Percentiles rank a stretch among this genome's conserved stretches.
Conservation (phyloP, 1,284 basidiomycete genomes). For the Marasmius sp. region DNA sequence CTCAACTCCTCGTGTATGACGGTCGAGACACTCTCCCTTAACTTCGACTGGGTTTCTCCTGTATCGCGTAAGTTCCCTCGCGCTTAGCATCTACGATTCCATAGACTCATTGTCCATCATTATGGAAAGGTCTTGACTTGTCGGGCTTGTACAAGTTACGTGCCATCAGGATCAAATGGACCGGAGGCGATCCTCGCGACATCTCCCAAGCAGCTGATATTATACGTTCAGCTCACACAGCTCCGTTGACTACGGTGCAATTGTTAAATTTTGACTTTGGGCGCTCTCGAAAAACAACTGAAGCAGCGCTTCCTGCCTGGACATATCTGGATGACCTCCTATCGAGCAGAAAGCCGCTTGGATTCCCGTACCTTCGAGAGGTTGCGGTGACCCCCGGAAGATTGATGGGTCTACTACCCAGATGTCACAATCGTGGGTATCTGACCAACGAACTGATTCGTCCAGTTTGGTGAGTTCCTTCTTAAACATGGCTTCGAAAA, state of each 20-base stretch:
- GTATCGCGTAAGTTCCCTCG: not conserved
- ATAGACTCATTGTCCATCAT: not conserved
- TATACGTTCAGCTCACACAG: not conserved
- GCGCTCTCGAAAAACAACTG: not conserved
- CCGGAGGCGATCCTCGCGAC: not conserved
- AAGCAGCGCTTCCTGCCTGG: not conserved
- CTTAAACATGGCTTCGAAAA: not conserved
- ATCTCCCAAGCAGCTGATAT: not conserved
- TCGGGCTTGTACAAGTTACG: not conserved
- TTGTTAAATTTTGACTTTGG: slow-evolving; percentile 1
- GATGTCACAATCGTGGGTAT: not conserved
- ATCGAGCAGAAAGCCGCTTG: not conserved
- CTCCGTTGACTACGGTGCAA: not conserved
- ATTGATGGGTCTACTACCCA: not conserved
- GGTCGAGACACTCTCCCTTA: not conserved
- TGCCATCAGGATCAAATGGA: not conserved
- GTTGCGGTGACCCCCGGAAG: not conserved
- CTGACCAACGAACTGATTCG: not conserved
- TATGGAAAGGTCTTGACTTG: not conserved
- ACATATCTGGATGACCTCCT: not conserved
- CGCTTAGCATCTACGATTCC: not conserved
- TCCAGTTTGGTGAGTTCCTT: not conserved
- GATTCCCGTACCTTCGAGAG: not conserved
- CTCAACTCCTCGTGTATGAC: not conserved
- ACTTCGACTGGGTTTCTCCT: not conserved